Percentiles rank a stretch among this genome's conserved stretches.
These are phyloP conservation scores for Metarhizium humberi DNA, from an alignment of 2,329 filamentous ascomycete genomes.

Conservation along the genomic window DNA sequence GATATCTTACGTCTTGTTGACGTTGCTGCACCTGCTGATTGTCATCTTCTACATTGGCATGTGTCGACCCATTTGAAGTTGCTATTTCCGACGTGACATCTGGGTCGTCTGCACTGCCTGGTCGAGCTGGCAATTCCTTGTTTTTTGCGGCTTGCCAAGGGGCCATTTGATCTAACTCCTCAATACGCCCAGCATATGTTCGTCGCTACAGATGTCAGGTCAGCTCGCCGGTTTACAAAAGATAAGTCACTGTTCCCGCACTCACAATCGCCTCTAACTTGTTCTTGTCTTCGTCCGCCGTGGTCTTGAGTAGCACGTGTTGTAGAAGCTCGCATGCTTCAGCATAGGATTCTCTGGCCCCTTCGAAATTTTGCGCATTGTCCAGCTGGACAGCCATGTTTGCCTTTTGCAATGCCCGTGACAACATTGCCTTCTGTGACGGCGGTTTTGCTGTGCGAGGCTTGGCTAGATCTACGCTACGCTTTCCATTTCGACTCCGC, in stretches of 20 bases:
- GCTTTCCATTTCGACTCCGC: conserved; percentile 21
- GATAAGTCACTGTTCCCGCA: conserved; percentile 13
- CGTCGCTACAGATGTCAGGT: conserved; percentile 47
- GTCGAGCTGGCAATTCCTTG: conserved; percentile 68
- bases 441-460: conserved; percentile 33
- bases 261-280: conserved; percentile 92
- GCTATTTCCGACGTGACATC: conserved; percentile 1
- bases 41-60: conserved; percentile 19
- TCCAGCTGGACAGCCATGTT: conserved; percentile 93
- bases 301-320: conserved; percentile 77
- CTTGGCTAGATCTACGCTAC: conserved; percentile 21
- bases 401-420: conserved; percentile 88
- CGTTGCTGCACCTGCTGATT: conserved; percentile 11
- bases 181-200: conserved; percentile 84
- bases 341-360: conserved; percentile 78
- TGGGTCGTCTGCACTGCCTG: conserved; percentile 41
- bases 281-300: conserved; percentile 74
- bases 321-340: conserved; percentile 86
- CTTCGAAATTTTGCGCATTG: conserved; percentile 91
- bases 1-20: conserved; percentile 12
- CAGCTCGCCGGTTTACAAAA: not conserved
- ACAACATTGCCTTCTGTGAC: conserved; percentile 91
- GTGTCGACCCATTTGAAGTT: conserved; percentile 19
- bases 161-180: conserved; percentile 69
- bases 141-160: conserved; percentile 44